Percentiles rank a stretch among this genome's conserved stretches.
Conservation (phyloP, 441 rosid genomes). For the Gossypium schwendimanii region DNA sequence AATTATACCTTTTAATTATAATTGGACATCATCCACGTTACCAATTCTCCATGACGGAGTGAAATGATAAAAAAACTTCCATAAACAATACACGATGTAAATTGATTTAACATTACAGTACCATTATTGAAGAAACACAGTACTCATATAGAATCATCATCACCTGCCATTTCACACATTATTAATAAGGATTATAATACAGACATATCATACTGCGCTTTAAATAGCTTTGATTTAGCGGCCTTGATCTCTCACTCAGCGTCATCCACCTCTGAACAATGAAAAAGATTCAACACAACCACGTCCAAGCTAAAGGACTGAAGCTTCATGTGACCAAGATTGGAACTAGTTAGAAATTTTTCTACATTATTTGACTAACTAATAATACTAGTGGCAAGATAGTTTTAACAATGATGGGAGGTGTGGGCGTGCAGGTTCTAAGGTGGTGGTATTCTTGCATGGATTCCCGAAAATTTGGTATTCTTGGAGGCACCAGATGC, state of each 20-base stretch:
- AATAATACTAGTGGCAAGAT: not conserved
- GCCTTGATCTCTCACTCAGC: not conserved
- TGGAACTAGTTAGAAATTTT: slow-evolving; percentile 24
- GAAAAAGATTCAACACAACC: slow-evolving; percentile 31
- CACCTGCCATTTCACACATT: not conserved
- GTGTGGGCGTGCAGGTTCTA: slow-evolving; percentile 20
- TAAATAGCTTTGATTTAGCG: not conserved
- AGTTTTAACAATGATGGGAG: not conserved
- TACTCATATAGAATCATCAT: too few species aligned
- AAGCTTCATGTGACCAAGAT: slow-evolving; percentile 37
- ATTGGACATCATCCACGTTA: too few species aligned
- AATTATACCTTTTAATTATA: too few species aligned
- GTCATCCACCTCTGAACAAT: not conserved
- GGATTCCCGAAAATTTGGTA: slow-evolving; percentile 54
- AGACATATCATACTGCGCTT: not conserved
- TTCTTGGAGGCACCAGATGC: slow-evolving; percentile 49
- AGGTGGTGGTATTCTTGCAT: slow-evolving; percentile 32
- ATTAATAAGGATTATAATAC: not conserved
- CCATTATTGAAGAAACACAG: not conserved
- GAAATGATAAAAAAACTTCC: too few species aligned
- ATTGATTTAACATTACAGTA: not conserved
- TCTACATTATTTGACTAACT: not conserved
- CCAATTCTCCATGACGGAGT: too few species aligned
- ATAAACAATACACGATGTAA: not conserved
- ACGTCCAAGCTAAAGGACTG: slow-evolving; percentile 21